Evolutionary conservation across 108 stramenopile genomes (phyloP), one percentile per base, ranked within the genome.

Genomic region (Discostella pseudostelligera): DNA sequence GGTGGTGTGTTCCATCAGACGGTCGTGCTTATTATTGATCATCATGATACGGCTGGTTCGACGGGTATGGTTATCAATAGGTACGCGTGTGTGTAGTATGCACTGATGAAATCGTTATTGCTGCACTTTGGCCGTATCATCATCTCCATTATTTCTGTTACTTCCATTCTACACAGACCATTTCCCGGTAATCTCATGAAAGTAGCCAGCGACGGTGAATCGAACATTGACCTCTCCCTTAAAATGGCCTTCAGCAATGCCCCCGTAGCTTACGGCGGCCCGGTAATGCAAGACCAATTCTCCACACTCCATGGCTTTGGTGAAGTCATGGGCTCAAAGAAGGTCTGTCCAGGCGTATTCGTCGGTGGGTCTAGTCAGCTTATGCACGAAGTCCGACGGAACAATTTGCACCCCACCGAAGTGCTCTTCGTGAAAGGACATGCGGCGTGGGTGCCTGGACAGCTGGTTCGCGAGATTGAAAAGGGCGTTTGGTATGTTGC

Each of bases 1-100:
- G 88, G 90, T 39, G 93, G 93, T 17, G 88, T 91, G 22, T 94
- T 94, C 69, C 86, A 85, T 72, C 93, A 91, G 69, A 91, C 93
- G 7, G 85, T 94, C 39, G 90, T 94, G 36, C 67, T 94, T 46
- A 84, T 94, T 45, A 86, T 94, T 59, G 89, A 93, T 32, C 92
- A 93, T 61, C 75, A 83, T 59, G 92, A 93, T 40, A 70, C 65
- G 24, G 68, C 70, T 17, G 90, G 90, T 57, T 79, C 87, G 8
- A 88, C 84, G 24, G 93, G 93, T 26, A 83, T 94, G 58, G 81
- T 94, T 11, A 90, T 94, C 66, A 94, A 94, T 67, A 80, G 93
- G 90, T 89, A 72, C 62, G 86, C 82, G n/a, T 37, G 21, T 5
- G 32, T 32, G 32, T 32, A 32, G n/a, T n/a, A n/a, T n/a, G n/a